Evolutionary conservation across 1,284 basidiomycete species (phyloP), one percentile per base, ranked within the genome.

Genomic region (Moniliophthora roreri): DNA sequence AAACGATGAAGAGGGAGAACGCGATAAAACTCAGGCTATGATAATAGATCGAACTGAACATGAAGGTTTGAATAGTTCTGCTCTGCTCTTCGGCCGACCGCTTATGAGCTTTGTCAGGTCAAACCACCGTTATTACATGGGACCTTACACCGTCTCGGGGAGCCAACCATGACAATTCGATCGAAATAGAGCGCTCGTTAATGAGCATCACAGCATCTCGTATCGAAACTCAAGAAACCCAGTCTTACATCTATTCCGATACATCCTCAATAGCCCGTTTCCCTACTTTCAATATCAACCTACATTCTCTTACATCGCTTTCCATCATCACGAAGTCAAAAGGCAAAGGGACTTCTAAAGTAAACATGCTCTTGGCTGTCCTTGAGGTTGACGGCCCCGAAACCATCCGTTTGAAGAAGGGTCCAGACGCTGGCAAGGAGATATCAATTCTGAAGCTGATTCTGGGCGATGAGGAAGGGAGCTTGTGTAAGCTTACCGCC

Each of bases 301-400:
- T 87, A 13, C 79, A 87, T 61, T 61, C 71, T 0, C 65, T 89
- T 16, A 75, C 79, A 0, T 67, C 79, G 2, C 68, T 89, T 2
- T 69, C 74, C 5, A 60, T 69, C 1, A 66, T 80, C 4, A 58
- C 62, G 6, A 66, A 63, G 42, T 62, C 55, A 15, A 57, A 49
- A 16, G 44, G 18, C 16, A 40, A 45, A 37, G 52, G 45, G 24
- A 65, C 71, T 13, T 57, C 58, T 15, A 87, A 82, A 59, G 74
- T 84, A 8, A 79, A 74, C 39, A 57, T 86, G 3, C 72, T 91
- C 5, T 73, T 85, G 4, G 87, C 84, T 3, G 76, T 80, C 1
- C 69, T 91, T 44, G 89, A 91, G 65, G 77, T 87, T 13, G 87
- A 90, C 45, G 88, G 87, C 0, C 89, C 87, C 1, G 83, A 87